These are phyloP conservation scores for Sarcomyxa edulis DNA, from an alignment of 768 basidiomycete genomes.

Conservation along the genomic window DNA sequence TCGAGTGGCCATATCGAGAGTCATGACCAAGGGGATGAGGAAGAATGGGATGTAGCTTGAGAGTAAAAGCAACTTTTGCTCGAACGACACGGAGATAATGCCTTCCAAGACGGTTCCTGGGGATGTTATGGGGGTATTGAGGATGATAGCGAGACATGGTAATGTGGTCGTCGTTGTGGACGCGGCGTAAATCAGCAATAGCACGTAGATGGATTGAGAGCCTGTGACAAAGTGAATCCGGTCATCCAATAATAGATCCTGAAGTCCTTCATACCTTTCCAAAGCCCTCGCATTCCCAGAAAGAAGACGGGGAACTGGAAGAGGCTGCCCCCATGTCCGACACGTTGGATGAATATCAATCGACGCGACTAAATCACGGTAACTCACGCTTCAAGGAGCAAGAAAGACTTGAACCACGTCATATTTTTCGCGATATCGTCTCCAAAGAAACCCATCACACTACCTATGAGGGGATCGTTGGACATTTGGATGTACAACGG, in stretches of 20 bases:
- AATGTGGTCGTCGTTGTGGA: conserved; percentile 76
- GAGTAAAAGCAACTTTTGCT: conserved; percentile 55
- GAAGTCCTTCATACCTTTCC: conserved; percentile 35
- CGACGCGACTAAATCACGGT: too few species aligned
- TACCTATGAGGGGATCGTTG: conserved; percentile 62
- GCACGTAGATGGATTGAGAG: conserved; percentile 47
- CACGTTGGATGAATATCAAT: too few species aligned
- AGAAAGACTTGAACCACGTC: conserved; percentile 62
- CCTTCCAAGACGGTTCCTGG: conserved; percentile 13
- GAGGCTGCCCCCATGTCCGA: too few species aligned
- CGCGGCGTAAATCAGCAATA: conserved; percentile 70
- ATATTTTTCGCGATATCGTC: conserved; percentile 26
- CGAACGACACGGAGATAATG: conserved; percentile 34
- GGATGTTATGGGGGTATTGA: conserved; percentile 46
- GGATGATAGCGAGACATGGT: conserved; percentile 58
- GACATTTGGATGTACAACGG: conserved; percentile 51
- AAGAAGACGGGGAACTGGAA: conserved; percentile 79
- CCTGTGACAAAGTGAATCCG: conserved; percentile 24
- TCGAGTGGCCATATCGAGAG: conserved; percentile 61
- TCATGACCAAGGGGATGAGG: conserved; percentile 64
- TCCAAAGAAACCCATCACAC: conserved; percentile 37
- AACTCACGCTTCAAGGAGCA: conserved; percentile 58
- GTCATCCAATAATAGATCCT: neutral
- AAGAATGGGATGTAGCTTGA: conserved; percentile 75
- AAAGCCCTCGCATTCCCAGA: conserved; percentile 57